Evolutionary conservation across 1,284 basidiomycete genomes (phyloP), one percentile per base, ranked within the genome.

Genomic region (Ganoderma boninense): DNA sequence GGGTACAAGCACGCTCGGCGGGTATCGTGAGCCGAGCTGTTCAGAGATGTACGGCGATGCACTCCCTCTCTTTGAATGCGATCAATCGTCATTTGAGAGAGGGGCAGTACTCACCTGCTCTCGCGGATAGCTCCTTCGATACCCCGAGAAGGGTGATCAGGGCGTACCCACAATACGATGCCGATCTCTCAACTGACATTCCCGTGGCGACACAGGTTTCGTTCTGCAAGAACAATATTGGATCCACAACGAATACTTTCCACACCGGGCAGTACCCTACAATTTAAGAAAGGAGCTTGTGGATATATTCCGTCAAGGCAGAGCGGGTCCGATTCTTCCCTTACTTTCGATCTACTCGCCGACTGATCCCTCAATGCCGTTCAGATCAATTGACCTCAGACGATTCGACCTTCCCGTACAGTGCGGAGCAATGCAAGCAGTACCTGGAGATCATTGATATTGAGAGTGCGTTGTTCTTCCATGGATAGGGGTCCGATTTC

Each of bases 231-330:
- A 77, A 62, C 78, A 79, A 44, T 80, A 80, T 49, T 80, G 79
- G 79, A 73, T 65, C 4, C 78, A 80, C 66, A 60, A 74, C 43
- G 78, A 80, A 66, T 80, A 73, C 57, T 80, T 79, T 64, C 79
- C 79, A 10, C 75, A 79, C 68, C 69, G 68, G 5, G 20, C 69
- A 0, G 64, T 78, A 18, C 57, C 69, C 18, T 20, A n/a, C 10
- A 43, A 35, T 0, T 52, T 69, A 26, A 69, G 71, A 4, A 35
- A 65, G 14, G 75, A 75, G 35, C 70, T 80, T 1, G 64, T 73
- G 42, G 67, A 68, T 16, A 71, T 77, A 5, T 65, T 80, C 32
- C 73, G 71, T 29, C 77, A 79, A 62, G 75, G 71, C 13, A 69
- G 69, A 62, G 68, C 67, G 18, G 79, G 78, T 80, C 56, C 44